Evolutionary conservation across 2,329 filamentous ascomycete genomes (phyloP), one percentile per base, ranked within the genome.

Genomic region (Diaporthe sp.): DNA sequence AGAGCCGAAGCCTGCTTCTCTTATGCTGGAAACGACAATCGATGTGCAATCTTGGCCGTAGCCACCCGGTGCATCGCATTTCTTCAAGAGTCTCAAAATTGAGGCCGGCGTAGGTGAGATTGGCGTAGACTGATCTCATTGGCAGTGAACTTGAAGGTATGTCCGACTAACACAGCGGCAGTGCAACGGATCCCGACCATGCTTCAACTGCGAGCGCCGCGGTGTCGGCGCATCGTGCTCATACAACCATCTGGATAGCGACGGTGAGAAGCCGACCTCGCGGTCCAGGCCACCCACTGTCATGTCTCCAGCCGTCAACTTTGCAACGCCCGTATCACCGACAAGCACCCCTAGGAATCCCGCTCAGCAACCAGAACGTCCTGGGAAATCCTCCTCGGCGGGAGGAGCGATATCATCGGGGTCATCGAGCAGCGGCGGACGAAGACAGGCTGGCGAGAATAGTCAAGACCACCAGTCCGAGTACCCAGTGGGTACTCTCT

Each of bases 401-500:
- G 42, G 61, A 5, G 28, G 13, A n/a, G 44, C 42, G 34, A n/a
- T n/a, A 8, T 10, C 61, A 19, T 15, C 17, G 5, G 37, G 42
- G 17, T n/a, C 42, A 5, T 46, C 42, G 17, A 46, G 25, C 8
- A 17, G 10, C 39, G 10, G 39, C 17, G 61, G 61, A 42, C 39
- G 9, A 19, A 17, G 17, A 5, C 25, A 22, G 6, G 2, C 61
- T 34, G 42, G 61, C 9, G 61, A 65, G 15, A 49, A 49, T n/a
- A 19, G 42, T 19, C 61, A 49, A 34, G 42, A 49, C 42, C 42
- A 75, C 22, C 53, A 62, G 10, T 44, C 57, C 13, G 73, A 78
- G 65, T 75, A 76, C 57, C 58, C 77, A 17, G 73, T 78, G 2
- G 76, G 76, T 2, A 62, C 75, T 37, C 51, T 77, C 1, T 77